Evolutionary conservation across 2,329 filamentous ascomycete species (phyloP).

Genomic region (Xylariomycetidae sp.): DNA sequence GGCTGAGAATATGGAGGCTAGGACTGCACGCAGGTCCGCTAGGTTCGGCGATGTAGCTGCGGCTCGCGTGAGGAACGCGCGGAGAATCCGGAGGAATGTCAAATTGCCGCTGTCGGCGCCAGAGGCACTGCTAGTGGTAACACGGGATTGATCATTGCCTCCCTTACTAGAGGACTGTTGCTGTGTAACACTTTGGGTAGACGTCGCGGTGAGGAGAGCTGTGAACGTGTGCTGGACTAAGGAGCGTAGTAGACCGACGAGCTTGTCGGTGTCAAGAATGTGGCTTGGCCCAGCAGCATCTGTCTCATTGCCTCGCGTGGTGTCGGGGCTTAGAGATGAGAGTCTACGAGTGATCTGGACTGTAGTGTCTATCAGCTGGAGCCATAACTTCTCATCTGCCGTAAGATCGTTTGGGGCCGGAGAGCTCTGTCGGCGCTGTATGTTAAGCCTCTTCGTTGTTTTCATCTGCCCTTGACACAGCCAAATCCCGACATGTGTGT

Average conservation of each 20-base stretch:
- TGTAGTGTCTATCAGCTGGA: slow-evolving; percentile 55
- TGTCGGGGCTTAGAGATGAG: slow-evolving; percentile 52
- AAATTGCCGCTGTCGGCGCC: slow-evolving; percentile 49
- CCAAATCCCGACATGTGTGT: slow-evolving; percentile 91
- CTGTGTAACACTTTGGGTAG: slow-evolving; percentile 37
- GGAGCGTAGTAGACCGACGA: slow-evolving; percentile 65
- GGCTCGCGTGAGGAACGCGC: slow-evolving; percentile 81
- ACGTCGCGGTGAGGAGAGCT: slow-evolving; percentile 73
- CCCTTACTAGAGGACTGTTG: slow-evolving; percentile 21
- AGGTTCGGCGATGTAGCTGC: slow-evolving; percentile 79
- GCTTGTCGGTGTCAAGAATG: slow-evolving; percentile 50
- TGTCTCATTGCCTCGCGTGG: too few relatives aligned
- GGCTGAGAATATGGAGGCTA: slow-evolving; percentile 86
- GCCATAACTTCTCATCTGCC: slow-evolving; percentile 53
- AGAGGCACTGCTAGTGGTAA: slow-evolving; percentile 27
- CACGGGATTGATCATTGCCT: too few relatives aligned
- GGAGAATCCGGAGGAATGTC: slow-evolving; percentile 83
- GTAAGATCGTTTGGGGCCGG: slow-evolving; percentile 40
- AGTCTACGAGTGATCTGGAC: slow-evolving; percentile 62
- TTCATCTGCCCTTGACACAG: slow-evolving; percentile 83
- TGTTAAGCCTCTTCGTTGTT: slow-evolving; percentile 41
- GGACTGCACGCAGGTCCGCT: slow-evolving; percentile 77
- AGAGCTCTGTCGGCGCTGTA: slow-evolving; percentile 48
- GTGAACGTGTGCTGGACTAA: slow-evolving; percentile 90
- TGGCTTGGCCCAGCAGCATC: slow-evolving; percentile 30